Base-by-base conservation (phyloP, 78 protist genomes). In the Speleostelium caveatum region DNA sequence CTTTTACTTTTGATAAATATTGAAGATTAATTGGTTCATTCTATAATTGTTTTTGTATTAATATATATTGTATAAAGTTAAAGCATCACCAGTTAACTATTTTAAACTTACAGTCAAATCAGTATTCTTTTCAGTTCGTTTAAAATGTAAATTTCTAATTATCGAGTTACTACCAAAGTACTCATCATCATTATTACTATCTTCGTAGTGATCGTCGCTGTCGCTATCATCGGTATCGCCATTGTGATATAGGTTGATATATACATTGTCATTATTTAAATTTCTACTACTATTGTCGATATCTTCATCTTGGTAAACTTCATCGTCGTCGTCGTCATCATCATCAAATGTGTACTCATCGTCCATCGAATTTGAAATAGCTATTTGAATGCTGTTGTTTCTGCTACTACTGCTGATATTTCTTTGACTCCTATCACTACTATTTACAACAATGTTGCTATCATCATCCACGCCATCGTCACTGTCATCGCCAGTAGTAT, bases 71-170 rank as follows among this genome's bases (percentile, higher is more conserved):
- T 22, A 35, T 30, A 8, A 33, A 26, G 28, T 71, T 45, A 42
- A 38, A 26, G 36, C 32, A 28, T 67, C 55, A 7, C 6, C n/a
- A 17, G 62, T 66, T 41, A n/a, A n/a, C 49, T 33, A 30, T 71
- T 60, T 24, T 68, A 45, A 30, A 49, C 76, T 26, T 71, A 56
- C 3, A 71, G 39, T 60, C 76, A 71, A 16, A 60, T 53, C 58
- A 53, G 14, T 53, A 17, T 53, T 53, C 58, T 21, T 17, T 53
- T 21, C 58, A 12, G 41, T 67, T 39, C 39, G 24, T 17, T 67
- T 30, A 6, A 41, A 22, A 41, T 67, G 35, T 41, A 39, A 24
- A 67, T 39, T 67, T 2, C n/a, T 67, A 8, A 39, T 19, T n/a
- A n/a, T n/a, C n/a, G n/a, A n/a, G n/a, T 41, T 73, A 2, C 8